Percentiles rank a stretch among this genome's conserved stretches.
Conservation (phyloP, 2,329 filamentous ascomycete genomes). For the Penicillium thymicola region DNA sequence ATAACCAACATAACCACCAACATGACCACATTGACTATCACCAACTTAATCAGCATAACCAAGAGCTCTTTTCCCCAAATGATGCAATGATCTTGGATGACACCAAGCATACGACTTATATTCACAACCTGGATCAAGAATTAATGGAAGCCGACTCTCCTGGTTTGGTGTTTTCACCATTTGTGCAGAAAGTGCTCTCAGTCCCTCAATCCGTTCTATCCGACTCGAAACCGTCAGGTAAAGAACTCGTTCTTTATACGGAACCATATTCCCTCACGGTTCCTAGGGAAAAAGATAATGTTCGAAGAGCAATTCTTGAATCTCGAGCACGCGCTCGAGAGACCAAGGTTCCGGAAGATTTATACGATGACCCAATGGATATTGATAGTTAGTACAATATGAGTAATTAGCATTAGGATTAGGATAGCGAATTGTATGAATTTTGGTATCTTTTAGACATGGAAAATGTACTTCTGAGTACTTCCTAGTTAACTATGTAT, state of each 20-base stretch:
- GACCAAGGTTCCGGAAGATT: conserved; percentile 23
- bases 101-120: conserved; percentile 81
- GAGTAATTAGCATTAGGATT: neutral
- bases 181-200: conserved; percentile 73
- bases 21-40: neutral
- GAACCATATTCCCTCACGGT: conserved; percentile 74
- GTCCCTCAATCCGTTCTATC: conserved; percentile 66
- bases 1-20: neutral
- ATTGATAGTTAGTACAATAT: conserved; percentile 18
- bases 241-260: conserved; percentile 75
- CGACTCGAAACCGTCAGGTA: conserved; percentile 55
- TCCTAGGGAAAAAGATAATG: conserved; percentile 67
- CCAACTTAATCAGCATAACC: neutral
- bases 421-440: neutral
- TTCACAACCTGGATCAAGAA: conserved; percentile 86
- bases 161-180: conserved; percentile 73
- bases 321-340: conserved; percentile 65
- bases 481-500: no score
- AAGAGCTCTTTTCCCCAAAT: conserved; percentile 26
- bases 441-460: no score
- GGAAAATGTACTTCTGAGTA: no score
- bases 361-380: conserved; percentile 29
- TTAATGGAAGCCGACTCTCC: conserved; percentile 65
- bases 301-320: conserved; percentile 80
- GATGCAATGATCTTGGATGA: conserved; percentile 83